Base-by-base conservation (phyloP, 306 rosid genomes). In the Abrus precatorius region DNA sequence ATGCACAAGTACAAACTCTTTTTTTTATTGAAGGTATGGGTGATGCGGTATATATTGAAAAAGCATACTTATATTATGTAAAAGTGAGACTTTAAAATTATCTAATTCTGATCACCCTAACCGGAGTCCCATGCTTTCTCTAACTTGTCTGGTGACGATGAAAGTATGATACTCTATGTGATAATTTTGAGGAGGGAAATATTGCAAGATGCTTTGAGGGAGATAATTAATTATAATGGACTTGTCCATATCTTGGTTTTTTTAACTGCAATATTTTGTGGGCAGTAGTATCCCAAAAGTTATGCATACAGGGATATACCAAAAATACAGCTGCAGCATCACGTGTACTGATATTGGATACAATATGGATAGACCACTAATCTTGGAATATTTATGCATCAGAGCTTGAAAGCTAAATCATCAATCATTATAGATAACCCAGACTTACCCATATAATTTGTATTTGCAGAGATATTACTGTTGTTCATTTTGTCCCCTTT, bases 381-480 rank as follows among this genome's bases (percentile, higher is more conserved):
- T 54, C 43, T 80, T 80, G 56, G 53, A 61, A 56, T 71, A 49
- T 60, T 61, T 5, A 27, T 69, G 70, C 41, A 33, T 70, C 77
- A 48, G 28, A 11, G 72, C 57, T 38, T 29, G 68, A 49, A 72
- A 49, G 44, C 47, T 33, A 80, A 65, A 33, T 75, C 29, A 60
- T 47, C 9, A 43, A 59, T 55, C 28, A 1, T 57, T 81, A 30
- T 66, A 29, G 30, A 45, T 57, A 47, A 11, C 9, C 27, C 52
- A 28, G 34, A 62, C 63, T 73, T 38, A 14, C 60, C 33, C 70
- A 7, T 45, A 14, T 75, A 68, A 30, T 69, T 76, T 6, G 30
- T 47, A 29, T 27, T 56, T 68, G 3, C 69, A 33, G 9, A 54
- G 54, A 56, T n/a, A 13, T 68, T 53, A 33, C 59, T 52, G 13